Evolutionary conservation across 116 monocot species (phyloP).

Genomic region (Posidonia oceanica): DNA sequence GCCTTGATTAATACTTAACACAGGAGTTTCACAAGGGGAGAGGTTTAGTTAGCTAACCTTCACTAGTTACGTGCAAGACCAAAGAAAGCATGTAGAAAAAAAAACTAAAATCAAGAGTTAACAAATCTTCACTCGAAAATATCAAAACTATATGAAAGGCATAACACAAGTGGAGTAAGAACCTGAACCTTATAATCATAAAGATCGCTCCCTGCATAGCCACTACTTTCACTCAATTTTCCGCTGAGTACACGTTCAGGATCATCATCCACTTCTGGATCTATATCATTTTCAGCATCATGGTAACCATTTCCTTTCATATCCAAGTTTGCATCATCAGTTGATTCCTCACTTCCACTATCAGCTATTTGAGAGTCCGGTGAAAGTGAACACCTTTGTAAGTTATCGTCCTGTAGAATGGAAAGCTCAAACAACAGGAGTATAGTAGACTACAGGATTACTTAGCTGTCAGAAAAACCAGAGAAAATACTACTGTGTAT

Average conservation of each 20-base stretch:
- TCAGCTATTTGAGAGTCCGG: conserved; percentile 75
- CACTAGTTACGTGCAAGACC: too few species aligned
- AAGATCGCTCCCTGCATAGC: conserved; percentile 91
- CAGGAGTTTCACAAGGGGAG: too few species aligned
- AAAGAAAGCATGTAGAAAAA: too few species aligned
- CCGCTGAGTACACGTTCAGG: conserved; percentile 76
- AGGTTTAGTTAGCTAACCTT: too few species aligned
- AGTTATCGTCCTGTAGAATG: conserved; percentile 52
- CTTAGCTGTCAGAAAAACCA: too few species aligned
- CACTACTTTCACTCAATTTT: conserved; percentile 98
- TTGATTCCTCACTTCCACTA: conserved; percentile 77
- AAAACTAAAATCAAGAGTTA: too few species aligned
- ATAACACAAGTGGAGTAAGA: neutral
- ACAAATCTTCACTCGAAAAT: too few species aligned
- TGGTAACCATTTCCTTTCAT: conserved; percentile 65
- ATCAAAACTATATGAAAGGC: too few species aligned
- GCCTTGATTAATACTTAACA: too few species aligned
- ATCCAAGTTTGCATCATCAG: conserved; percentile 53
- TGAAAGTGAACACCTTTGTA: conserved; percentile 63
- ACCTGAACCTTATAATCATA: conserved; percentile 85
- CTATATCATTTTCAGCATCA: conserved; percentile 65
- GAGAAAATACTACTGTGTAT: too few species aligned
- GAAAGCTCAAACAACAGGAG: neutral
- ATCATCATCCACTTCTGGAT: conserved; percentile 59
- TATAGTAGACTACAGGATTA: too few species aligned